Percentiles rank a stretch among this genome's conserved stretches.
These are phyloP conservation scores for Lyophyllum decastes DNA, from an alignment of 768 basidiomycete species.

Conservation along the genomic window DNA sequence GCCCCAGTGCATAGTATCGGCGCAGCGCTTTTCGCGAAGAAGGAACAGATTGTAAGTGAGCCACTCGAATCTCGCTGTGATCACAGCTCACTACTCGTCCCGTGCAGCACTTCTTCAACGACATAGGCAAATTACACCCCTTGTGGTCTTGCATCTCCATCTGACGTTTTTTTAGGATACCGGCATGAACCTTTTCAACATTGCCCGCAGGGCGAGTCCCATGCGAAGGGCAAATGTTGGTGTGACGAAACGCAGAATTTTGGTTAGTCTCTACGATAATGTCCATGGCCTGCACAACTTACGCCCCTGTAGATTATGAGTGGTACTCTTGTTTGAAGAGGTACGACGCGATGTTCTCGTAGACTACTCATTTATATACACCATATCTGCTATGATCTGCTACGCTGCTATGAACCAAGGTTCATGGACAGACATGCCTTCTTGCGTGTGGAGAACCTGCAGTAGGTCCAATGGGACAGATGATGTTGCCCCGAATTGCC, in stretches of 20 bases:
- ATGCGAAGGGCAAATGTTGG: slow-evolving; percentile 83
- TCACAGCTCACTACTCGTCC: not conserved
- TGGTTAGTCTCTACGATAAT: slow-evolving; percentile 41
- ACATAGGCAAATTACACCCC: slow-evolving; percentile 56
- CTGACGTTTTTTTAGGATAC: slow-evolving; percentile 44
- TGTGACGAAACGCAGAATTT: slow-evolving; percentile 77
- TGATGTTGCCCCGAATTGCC: not conserved
- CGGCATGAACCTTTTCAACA: slow-evolving; percentile 94
- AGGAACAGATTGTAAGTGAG: slow-evolving; percentile 68
- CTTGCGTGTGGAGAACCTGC: not conserved
- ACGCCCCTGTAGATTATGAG: slow-evolving; percentile 56
- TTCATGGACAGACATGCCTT: not conserved
- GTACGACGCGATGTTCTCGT: slow-evolving; percentile 64
- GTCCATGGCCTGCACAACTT: not conserved
- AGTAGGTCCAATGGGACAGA: not conserved
- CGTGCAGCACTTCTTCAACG: slow-evolving; percentile 82
- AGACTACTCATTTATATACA: slow-evolving; percentile 11
- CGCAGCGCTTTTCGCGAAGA: slow-evolving; percentile 84
- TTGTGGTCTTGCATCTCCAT: not conserved
- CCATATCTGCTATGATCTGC: not conserved
- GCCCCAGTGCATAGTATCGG: slow-evolving; percentile 90
- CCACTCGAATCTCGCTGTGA: not conserved
- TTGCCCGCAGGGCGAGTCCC: slow-evolving; percentile 78
- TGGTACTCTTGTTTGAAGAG: slow-evolving; percentile 88
- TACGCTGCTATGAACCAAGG: slow-evolving; percentile 2